Evolutionary conservation across 1,284 basidiomycete species (phyloP).

Genomic region (Golubevia sp.): DNA sequence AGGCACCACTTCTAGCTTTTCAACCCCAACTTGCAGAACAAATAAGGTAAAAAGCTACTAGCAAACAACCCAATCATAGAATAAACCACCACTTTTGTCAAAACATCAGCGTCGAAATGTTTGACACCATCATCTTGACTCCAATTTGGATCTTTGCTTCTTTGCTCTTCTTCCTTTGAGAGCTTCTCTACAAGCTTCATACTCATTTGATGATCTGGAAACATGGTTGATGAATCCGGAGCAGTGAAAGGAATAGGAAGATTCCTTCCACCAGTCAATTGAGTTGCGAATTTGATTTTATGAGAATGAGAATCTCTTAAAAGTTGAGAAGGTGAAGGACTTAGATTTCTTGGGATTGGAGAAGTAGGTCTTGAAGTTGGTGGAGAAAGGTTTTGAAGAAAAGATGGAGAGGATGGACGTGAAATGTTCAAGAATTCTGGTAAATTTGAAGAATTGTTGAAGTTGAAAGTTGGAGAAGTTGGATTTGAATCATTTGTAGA

Average conservation of each 20-base stretch:
- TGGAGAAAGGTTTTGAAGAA: too few species aligned
- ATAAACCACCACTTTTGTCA: conserved; percentile 50
- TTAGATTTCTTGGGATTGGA: too few species aligned
- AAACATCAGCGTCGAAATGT: conserved; percentile 46
- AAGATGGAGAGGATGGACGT: too few species aligned
- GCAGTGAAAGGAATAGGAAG: conserved; percentile 8
- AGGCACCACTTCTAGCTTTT: too few species aligned
- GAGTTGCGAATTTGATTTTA: too few species aligned
- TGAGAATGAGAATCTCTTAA: too few species aligned
- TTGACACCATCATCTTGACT: conserved; percentile 17
- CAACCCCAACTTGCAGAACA: conserved; percentile 9
- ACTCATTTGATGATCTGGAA: conserved; percentile 7
- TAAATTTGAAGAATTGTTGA: too few species aligned
- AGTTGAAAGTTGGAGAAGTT: too few species aligned
- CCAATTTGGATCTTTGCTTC: conserved; percentile 1
- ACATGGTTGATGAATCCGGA: background rate
- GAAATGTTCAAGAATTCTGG: too few species aligned
- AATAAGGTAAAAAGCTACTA: conserved; percentile 25
- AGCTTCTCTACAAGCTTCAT: conserved; percentile 1
- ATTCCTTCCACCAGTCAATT: background rate
- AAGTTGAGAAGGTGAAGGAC: too few species aligned
- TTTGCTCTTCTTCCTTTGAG: background rate
- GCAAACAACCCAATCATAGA: conserved; percentile 36
- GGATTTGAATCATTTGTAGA: too few species aligned
- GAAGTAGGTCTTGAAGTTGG: too few species aligned